These are phyloP conservation scores for Trichoderma koningii DNA, from an alignment of 2,329 filamentous ascomycete genomes.

Conservation along the genomic window DNA sequence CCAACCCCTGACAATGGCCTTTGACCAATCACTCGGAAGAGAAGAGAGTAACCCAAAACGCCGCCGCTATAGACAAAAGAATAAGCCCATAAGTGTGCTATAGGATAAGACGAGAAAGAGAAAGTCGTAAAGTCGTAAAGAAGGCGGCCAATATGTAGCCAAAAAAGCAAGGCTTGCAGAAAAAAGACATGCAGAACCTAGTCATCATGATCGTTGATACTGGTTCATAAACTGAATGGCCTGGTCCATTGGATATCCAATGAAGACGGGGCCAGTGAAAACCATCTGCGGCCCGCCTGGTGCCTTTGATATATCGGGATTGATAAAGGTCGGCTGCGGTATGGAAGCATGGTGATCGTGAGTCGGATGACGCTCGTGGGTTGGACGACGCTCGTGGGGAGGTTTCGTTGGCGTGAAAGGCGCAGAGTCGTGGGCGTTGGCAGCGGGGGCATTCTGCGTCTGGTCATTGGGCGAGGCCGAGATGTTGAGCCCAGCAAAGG, in stretches of 20 bases:
- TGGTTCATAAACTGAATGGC: slow-evolving; percentile 74
- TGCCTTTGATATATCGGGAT: slow-evolving; percentile 43
- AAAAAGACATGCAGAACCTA: slow-evolving; percentile 18
- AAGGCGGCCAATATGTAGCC: not conserved
- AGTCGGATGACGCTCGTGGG: slow-evolving; percentile 30
- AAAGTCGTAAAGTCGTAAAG: slow-evolving; percentile 10
- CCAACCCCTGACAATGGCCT: not conserved
- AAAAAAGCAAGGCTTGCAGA: slow-evolving; percentile 27
- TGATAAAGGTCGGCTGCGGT: slow-evolving; percentile 56
- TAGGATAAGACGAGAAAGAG: not conserved
- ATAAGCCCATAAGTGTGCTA: slow-evolving; percentile 5
- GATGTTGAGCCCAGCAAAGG: slow-evolving; percentile 37
- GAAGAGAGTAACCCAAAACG: slow-evolving; percentile 32
- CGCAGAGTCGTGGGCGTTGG: slow-evolving; percentile 29
- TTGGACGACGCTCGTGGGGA: slow-evolving; percentile 30
- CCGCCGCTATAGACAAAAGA: slow-evolving; percentile 35
- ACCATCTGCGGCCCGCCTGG: slow-evolving; percentile 66
- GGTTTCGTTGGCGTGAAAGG: slow-evolving; percentile 32
- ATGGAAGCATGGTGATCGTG: slow-evolving; percentile 28
- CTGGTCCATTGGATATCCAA: slow-evolving; percentile 84
- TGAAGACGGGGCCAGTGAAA: slow-evolving; percentile 91
- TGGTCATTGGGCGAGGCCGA: slow-evolving; percentile 28
- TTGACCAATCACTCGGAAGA: not conserved
- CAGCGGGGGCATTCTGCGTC: slow-evolving; percentile 25
- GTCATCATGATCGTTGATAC: slow-evolving; percentile 43